Evolutionary conservation across 2,329 filamentous ascomycete species (phyloP).

Genomic region (Lomentospora prolificans): DNA sequence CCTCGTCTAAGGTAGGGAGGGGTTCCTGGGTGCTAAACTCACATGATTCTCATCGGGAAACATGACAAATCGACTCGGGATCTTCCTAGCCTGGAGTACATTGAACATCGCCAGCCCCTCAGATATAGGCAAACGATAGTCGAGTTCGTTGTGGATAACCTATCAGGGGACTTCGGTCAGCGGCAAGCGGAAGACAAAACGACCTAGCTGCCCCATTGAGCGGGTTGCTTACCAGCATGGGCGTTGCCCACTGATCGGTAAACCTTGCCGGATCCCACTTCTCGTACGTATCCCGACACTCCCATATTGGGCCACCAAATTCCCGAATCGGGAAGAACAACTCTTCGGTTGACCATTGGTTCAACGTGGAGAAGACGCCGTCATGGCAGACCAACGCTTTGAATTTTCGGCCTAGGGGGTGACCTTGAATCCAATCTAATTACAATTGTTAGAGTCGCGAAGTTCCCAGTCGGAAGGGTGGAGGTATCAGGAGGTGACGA

Average conservation of each 20-base stretch:
- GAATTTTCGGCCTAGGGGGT: slow-evolving; percentile 72
- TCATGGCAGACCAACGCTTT: slow-evolving; percentile 84
- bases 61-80: slow-evolving; percentile 68
- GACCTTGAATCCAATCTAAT: slow-evolving; percentile 79
- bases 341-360: slow-evolving; percentile 56
- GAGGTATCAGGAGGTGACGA: too few relatives aligned
- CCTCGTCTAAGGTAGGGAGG: background rate
- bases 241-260: slow-evolving; percentile 68
- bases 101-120: slow-evolving; percentile 84
- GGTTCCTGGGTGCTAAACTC: slow-evolving; percentile 15
- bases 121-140: slow-evolving; percentile 77
- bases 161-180: slow-evolving; percentile 15
- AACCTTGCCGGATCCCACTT: slow-evolving; percentile 59
- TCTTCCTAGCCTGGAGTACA: slow-evolving; percentile 62
- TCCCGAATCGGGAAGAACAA: slow-evolving; percentile 63
- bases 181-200: background rate
- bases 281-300: slow-evolving; percentile 53
- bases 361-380: slow-evolving; percentile 66
- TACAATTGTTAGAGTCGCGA: too few relatives aligned
- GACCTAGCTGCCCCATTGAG: background rate
- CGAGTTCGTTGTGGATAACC: slow-evolving; percentile 76
- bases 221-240: slow-evolving; percentile 65
- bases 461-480: too few relatives aligned
- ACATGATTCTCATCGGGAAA: slow-evolving; percentile 68
- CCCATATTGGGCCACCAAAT: slow-evolving; percentile 52